phyloP scores from a whole-genome alignment of 208 protist genomes.

The Trypanosoma scelopori region DNA sequence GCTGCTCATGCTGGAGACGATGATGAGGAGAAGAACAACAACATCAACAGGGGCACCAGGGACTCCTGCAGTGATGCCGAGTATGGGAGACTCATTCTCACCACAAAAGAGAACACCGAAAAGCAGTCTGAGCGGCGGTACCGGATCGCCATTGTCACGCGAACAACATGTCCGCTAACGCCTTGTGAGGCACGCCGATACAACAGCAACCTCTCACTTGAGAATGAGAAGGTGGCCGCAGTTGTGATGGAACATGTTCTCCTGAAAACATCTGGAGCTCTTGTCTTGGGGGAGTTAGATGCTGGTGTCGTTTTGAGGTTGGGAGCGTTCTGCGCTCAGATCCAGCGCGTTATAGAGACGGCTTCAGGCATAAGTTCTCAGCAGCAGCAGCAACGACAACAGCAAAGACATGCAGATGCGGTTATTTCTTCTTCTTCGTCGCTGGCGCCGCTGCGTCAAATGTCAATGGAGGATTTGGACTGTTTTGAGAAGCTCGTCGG shows the following conservation, averaged over 20 bases:
- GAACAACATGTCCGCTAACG: conserved; percentile 29
- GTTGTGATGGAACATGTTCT: conserved; percentile 29
- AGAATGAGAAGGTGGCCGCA: not conserved
- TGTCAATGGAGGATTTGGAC: conserved; percentile 8
- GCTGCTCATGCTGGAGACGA: not conserved
- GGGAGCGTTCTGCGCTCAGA: conserved; percentile 7
- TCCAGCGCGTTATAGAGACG: conserved; percentile 10
- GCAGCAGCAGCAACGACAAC: not conserved
- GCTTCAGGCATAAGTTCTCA: not conserved
- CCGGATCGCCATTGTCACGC: conserved; percentile 23
- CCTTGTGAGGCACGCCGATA: conserved; percentile 14
- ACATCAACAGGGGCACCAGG: not conserved
- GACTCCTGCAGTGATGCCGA: not conserved
- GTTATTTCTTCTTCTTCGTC: not conserved
- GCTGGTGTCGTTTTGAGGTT: conserved; percentile 19
- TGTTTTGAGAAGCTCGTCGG: conserved; percentile 4
- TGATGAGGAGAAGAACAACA: not conserved
- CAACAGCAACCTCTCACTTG: conserved; percentile 4
- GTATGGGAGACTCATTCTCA: conserved; percentile 20
- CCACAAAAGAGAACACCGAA: conserved; percentile 24
- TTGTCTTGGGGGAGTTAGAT: conserved; percentile 25
- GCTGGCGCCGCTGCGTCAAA: not conserved
- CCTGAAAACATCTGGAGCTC: conserved; percentile 27
- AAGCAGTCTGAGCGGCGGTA: conserved; percentile 24
- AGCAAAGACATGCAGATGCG: conserved; percentile 1